Evolutionary conservation across 768 basidiomycete genomes (phyloP).

Genomic region (Mycena kentingensis): DNA sequence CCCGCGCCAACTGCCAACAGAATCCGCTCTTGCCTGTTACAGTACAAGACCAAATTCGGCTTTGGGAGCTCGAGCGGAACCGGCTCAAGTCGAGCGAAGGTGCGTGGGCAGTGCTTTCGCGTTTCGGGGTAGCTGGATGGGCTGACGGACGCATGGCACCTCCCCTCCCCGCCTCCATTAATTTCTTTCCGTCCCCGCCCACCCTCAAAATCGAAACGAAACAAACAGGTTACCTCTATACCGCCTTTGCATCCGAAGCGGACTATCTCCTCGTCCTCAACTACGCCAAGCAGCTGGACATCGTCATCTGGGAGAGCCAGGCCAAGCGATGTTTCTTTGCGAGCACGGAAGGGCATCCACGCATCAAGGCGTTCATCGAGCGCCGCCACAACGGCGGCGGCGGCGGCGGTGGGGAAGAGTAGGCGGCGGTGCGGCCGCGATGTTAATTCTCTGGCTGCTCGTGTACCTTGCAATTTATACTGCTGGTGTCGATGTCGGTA

Average conservation of each 20-base stretch:
- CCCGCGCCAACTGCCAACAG: slow-evolving; percentile 39
- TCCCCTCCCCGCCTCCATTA: slow-evolving; percentile 10
- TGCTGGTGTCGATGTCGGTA: not conserved
- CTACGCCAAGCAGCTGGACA: slow-evolving; percentile 81
- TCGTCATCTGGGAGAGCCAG: slow-evolving; percentile 82
- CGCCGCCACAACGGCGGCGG: slow-evolving; percentile 55
- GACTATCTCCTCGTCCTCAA: slow-evolving; percentile 87
- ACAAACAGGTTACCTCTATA: slow-evolving; percentile 82
- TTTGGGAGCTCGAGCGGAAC: slow-evolving; percentile 97
- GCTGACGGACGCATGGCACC: slow-evolving; percentile 24
- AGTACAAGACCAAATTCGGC: slow-evolving; percentile 94
- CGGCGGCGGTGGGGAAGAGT: slow-evolving; percentile 12
- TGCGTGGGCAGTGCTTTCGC: slow-evolving; percentile 43
- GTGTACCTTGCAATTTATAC: not conserved
- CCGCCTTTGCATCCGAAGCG: slow-evolving; percentile 79
- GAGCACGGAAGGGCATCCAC: slow-evolving; percentile 72
- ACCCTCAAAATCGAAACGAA: not conserved
- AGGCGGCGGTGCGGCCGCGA: no score
- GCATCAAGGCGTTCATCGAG: slow-evolving; percentile 80
- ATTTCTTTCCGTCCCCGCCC: not conserved
- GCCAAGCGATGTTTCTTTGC: slow-evolving; percentile 81
- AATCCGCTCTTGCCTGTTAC: slow-evolving; percentile 94
- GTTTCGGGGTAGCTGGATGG: slow-evolving; percentile 21
- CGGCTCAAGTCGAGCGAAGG: slow-evolving; percentile 88
- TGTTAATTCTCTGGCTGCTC: slow-evolving; percentile 23